Percentiles rank a stretch among this genome's conserved stretches.
phyloP scores from a whole-genome alignment of 2,329 filamentous ascomycete species.

The Pseudocercospora fuligena region DNA sequence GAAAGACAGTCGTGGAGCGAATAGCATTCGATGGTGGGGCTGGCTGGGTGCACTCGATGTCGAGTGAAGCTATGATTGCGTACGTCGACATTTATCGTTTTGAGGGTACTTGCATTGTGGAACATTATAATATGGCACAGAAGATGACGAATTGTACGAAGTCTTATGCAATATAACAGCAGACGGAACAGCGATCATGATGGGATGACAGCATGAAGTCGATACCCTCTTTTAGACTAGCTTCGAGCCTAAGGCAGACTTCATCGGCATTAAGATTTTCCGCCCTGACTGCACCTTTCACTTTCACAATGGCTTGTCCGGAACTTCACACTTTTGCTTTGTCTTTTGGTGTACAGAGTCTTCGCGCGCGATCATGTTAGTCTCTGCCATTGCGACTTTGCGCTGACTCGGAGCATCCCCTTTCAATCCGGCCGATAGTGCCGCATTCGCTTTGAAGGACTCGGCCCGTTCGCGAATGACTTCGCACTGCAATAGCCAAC shows the following conservation, averaged over 20 bases:
- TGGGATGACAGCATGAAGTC: neutral
- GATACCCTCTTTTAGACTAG: neutral
- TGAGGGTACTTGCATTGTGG: neutral
- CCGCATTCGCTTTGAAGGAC: too few species aligned
- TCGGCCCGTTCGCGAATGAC: too few species aligned
- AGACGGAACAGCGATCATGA: neutral
- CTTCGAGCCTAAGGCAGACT: neutral
- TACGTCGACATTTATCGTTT: neutral
- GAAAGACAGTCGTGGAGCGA: neutral
- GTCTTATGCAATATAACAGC: neutral
- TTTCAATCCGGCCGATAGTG: too few species aligned
- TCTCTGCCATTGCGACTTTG: neutral
- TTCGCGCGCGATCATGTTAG: neutral
- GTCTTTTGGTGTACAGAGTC: neutral
- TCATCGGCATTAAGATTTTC: neutral
- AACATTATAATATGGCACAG: neutral
- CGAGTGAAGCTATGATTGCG: neutral
- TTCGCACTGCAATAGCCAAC: too few species aligned
- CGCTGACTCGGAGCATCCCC: too few species aligned
- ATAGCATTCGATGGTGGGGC: neutral
- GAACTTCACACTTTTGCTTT: neutral
- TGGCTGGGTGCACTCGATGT: neutral
- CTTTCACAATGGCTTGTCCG: neutral
- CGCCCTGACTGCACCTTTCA: neutral
- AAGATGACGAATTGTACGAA: neutral